Percentiles rank a stretch among this genome's conserved stretches.
Conservation (phyloP, 306 rosid genomes). For the Quercus gilva region DNA sequence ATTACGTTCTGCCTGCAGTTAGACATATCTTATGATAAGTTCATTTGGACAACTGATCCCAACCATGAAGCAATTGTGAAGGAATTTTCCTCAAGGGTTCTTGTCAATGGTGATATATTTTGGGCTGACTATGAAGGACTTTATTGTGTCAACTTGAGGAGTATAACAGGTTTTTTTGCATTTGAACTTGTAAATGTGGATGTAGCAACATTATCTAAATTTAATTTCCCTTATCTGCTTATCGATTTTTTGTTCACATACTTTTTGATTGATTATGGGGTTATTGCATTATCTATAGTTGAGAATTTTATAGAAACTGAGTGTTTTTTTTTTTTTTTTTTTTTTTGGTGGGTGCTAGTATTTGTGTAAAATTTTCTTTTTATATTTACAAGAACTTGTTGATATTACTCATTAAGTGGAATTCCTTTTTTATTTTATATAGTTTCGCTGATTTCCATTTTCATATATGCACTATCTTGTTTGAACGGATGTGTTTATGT, state of each 20-base stretch:
- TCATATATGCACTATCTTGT: too few relatives aligned
- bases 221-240: neutral
- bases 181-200: conserved; percentile 9
- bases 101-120: conserved; percentile 77
- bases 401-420: too few relatives aligned
- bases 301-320: neutral
- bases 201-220: neutral
- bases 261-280: neutral
- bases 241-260: neutral
- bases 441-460: too few relatives aligned
- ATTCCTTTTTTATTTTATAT: too few relatives aligned
- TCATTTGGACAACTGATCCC: conserved; percentile 80
- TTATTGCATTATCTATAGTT: neutral
- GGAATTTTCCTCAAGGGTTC: conserved; percentile 88
- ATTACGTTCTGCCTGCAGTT: conserved; percentile 40
- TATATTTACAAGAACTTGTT: too few relatives aligned
- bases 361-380: neutral
- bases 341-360: neutral
- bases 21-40: conserved; percentile 81
- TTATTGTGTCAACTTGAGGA: conserved; percentile 88
- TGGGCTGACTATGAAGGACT: conserved; percentile 60
- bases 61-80: conserved; percentile 87
- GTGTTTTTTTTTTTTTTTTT: too few relatives aligned
- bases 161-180: conserved; percentile 34
- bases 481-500: too few relatives aligned